These are phyloP conservation scores for Colletotrichum tofieldiae DNA, from an alignment of 2,329 filamentous ascomycete species.

Conservation along the genomic window DNA sequence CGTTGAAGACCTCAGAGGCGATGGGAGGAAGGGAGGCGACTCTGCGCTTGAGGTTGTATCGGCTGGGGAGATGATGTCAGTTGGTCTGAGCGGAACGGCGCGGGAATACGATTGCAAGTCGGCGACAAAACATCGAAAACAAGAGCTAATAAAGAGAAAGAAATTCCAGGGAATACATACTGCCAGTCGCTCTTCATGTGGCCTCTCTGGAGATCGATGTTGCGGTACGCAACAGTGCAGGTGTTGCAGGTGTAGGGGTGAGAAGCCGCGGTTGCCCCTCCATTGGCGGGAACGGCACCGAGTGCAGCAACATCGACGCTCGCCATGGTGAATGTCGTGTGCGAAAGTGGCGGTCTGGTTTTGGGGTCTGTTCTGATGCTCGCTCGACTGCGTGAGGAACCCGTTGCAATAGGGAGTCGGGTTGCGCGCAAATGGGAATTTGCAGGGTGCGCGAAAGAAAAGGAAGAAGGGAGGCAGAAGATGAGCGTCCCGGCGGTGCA, in stretches of 20 bases:
- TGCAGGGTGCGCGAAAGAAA: slow-evolving; percentile 24
- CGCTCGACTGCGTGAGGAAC: not conserved
- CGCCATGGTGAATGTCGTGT: slow-evolving; percentile 61
- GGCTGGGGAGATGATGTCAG: slow-evolving; percentile 64
- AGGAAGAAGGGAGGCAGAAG: slow-evolving; percentile 18
- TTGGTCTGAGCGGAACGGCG: slow-evolving; percentile 8
- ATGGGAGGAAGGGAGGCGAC: slow-evolving; percentile 93
- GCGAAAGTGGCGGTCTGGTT: not conserved
- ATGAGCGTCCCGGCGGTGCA: slow-evolving; percentile 19
- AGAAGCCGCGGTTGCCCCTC: slow-evolving; percentile 60
- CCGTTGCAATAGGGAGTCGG: slow-evolving; percentile 5
- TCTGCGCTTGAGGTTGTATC: slow-evolving; percentile 96
- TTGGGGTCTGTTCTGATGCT: not conserved
- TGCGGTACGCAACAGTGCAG: slow-evolving; percentile 96
- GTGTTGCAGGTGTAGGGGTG: slow-evolving; percentile 99
- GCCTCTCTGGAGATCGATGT: slow-evolving; percentile 90
- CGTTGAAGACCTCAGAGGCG: slow-evolving; percentile 92
- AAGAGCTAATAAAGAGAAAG: not conserved
- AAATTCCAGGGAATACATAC: slow-evolving; percentile 69
- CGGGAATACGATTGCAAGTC: not conserved
- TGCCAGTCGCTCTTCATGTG: slow-evolving; percentile 99
- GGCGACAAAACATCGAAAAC: not conserved
- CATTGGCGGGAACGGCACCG: slow-evolving; percentile 44
- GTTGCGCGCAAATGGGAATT: slow-evolving; percentile 23
- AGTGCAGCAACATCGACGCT: slow-evolving; percentile 49